These are phyloP conservation scores for Rosa chinensis DNA, from an alignment of 306 rosid genomes.

Conservation along the genomic window DNA sequence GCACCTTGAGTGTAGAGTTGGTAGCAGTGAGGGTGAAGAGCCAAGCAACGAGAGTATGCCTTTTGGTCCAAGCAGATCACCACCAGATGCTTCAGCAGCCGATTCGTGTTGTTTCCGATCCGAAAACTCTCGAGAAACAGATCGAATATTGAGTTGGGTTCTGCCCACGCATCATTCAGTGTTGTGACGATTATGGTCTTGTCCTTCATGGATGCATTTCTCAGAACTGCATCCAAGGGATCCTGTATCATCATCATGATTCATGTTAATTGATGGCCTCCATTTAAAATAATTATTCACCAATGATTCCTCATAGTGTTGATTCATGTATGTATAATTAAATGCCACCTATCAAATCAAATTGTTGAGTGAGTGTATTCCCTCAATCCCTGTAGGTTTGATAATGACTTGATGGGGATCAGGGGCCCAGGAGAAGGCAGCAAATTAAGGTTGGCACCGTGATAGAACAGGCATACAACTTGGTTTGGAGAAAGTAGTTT, in stretches of 20 bases:
- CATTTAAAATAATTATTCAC: not conserved
- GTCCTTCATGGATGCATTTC: slow-evolving; percentile 54
- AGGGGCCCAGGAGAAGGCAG: not conserved
- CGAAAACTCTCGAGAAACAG: slow-evolving; percentile 69
- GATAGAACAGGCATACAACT: not conserved
- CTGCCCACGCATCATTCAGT: slow-evolving; percentile 87
- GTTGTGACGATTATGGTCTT: slow-evolving; percentile 74
- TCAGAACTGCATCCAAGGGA: slow-evolving; percentile 36
- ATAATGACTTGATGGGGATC: not conserved
- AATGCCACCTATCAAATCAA: not conserved
- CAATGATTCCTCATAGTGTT: not conserved
- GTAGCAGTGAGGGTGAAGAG: slow-evolving; percentile 64
- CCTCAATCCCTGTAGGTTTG: not conserved
- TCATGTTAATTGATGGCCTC: not conserved
- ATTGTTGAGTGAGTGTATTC: not conserved
- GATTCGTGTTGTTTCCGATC: slow-evolving; percentile 53
- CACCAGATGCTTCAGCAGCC: slow-evolving; percentile 62
- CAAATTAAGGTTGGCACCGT: not conserved
- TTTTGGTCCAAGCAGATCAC: slow-evolving; percentile 66
- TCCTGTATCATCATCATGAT: not conserved
- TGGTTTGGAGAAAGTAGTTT: not conserved
- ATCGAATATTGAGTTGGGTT: slow-evolving; percentile 71
- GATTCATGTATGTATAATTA: not conserved
- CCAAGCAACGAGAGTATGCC: slow-evolving; percentile 63
- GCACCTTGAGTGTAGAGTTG: slow-evolving; percentile 43